Conservation (phyloP, 2,329 filamentous ascomycete genomes). For the Nothopassalora personata region DNA sequence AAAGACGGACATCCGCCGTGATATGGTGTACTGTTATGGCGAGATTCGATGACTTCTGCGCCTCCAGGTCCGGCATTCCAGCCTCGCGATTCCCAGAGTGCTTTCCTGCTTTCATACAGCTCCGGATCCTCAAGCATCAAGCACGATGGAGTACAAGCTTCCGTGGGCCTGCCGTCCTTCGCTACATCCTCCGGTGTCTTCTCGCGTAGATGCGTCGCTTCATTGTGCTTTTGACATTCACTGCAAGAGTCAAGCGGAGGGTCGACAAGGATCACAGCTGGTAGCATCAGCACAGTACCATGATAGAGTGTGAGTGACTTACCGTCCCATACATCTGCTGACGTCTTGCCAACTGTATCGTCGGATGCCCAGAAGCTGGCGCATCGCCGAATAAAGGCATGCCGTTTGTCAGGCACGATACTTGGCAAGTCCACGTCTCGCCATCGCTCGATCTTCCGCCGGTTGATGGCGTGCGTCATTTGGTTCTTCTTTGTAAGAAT, state of each 20-base stretch:
- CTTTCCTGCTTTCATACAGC: constrained; percentile 3
- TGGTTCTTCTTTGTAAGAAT: constrained; percentile 9
- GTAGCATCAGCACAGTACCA: not conserved
- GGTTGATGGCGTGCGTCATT: constrained; percentile 22
- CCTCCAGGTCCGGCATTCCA: not conserved
- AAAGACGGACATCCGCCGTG: constrained; percentile 12
- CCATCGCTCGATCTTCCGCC: constrained; percentile 20
- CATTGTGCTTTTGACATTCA: constrained; percentile 2
- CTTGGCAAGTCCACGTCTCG: constrained; percentile 17
- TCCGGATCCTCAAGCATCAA: constrained; percentile 13
- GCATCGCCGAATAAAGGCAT: constrained; percentile 20
- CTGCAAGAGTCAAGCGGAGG: constrained; percentile 15
- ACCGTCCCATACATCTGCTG: constrained; percentile 10
- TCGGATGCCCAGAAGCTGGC: constrained; percentile 22
- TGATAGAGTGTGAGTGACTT: not conserved
- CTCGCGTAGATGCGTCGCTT: not conserved
- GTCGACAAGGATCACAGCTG: constrained; percentile 17
- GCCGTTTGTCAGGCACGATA: constrained; percentile 9
- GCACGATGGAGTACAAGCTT: constrained; percentile 2
- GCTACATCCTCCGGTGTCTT: not conserved
- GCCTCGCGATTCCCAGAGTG: constrained; percentile 8
- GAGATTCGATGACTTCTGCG: constrained; percentile 2
- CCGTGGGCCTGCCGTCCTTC: not conserved
- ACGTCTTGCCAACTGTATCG: not conserved
- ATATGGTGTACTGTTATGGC: constrained; percentile 13